Evolutionary conservation across 1,139 yeast genomes (phyloP), one percentile per base, ranked within the genome.

Genomic region (Geotrichum fermentans): DNA sequence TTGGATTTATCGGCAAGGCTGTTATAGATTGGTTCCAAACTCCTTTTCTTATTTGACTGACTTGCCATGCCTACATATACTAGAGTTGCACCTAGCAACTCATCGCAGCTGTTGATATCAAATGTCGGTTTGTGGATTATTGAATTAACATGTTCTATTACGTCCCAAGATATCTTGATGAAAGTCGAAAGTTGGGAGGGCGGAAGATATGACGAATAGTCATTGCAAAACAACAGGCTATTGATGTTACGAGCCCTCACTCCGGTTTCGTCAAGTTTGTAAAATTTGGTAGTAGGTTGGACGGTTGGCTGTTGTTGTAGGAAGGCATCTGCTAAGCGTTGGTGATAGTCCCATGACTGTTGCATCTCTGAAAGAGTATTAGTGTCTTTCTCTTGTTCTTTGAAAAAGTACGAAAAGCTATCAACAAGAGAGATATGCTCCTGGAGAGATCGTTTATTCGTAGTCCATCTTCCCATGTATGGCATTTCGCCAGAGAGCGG

Each of bases 341-440:
- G 29, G n/a, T 20, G 21, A 21, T 32, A 41, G 36, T 32, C 18
- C 29, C 28, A 33, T 6, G 28, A 26, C 2, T 33, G 18, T 32
- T 41, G 37, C n/a, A 32, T n/a, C 3, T 6, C 18, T 20, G 30
- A 30, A 16, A 41, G 10, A 17, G 38, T 17, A 17, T 32, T 21
- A 20, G 20, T 33, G n/a, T 41, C 45, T 7, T 32, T 21, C 7
- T 41, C 29, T 13, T 33, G 37, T 32, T 41, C 45, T 13, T 32
- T 36, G 26, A 41, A 41, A 32, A 41, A 32, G 24, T 29, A 41
- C 2, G 38, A 32, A 29, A 18, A 41, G 2, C 37, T 33, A 13
- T 41, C 45, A 21, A 41, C 13, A 16, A 41, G 18, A 13, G 41
- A 38, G 18, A 17, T 13, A 11, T 24, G 41, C 22, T 35, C 38